phyloP scores from a whole-genome alignment of 2,329 filamentous ascomycete genomes.

The Colletotrichum aenigma region DNA sequence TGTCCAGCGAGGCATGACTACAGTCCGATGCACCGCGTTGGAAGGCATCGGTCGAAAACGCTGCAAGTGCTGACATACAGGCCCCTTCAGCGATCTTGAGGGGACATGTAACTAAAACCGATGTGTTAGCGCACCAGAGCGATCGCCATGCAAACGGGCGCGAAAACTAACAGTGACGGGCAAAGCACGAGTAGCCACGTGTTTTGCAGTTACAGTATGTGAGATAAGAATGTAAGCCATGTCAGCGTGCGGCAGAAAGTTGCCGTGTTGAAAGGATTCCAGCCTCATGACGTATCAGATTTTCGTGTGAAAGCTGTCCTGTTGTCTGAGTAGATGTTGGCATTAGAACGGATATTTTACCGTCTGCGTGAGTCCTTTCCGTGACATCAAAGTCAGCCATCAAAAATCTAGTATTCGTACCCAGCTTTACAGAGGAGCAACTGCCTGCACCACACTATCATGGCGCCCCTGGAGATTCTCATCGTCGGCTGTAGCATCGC shows the following conservation, averaged over 20 bases:
- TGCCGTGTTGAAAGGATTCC: background rate
- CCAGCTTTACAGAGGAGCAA: background rate
- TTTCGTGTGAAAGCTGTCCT: background rate
- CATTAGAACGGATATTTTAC: background rate
- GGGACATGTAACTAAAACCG: background rate
- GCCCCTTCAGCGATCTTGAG: background rate
- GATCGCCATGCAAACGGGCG: background rate
- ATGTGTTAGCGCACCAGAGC: background rate
- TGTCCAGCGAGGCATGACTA: background rate
- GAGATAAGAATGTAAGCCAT: background rate
- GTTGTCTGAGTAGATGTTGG: background rate
- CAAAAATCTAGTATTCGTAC: background rate
- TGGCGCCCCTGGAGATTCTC: constrained; percentile 24
- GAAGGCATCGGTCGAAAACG: background rate
- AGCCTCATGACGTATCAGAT: background rate
- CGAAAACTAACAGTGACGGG: background rate
- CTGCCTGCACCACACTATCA: background rate
- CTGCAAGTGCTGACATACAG: background rate
- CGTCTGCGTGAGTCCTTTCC: background rate
- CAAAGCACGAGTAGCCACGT: background rate
- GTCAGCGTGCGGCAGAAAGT: background rate
- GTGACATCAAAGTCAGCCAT: background rate
- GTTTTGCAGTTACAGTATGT: background rate
- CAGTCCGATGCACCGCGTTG: background rate
- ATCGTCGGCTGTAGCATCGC: constrained; percentile 37